These are phyloP conservation scores for Withania somnifera DNA, from an alignment of 305 asterid species.

Conservation along the genomic window DNA sequence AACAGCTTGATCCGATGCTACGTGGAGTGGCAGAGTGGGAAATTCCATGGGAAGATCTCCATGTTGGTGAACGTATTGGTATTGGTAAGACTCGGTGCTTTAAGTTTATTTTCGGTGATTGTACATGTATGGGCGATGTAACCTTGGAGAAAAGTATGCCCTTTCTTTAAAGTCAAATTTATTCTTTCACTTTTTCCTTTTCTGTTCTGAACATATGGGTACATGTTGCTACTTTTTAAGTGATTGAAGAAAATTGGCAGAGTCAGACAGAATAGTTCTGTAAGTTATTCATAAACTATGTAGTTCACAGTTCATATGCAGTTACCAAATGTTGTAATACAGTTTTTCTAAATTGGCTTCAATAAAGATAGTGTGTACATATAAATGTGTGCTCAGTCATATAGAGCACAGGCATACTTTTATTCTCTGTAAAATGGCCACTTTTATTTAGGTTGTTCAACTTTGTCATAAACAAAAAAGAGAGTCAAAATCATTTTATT, in stretches of 20 bases:
- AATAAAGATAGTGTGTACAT: neutral
- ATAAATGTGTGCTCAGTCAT: neutral
- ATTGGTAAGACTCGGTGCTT: constrained; percentile 47
- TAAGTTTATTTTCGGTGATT: constrained; percentile 4
- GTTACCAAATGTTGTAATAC: neutral
- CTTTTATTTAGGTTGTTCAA: neutral
- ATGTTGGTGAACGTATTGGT: constrained; percentile 94
- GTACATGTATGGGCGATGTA: neutral
- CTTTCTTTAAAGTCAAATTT: neutral
- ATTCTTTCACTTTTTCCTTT: neutral
- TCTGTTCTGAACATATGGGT: neutral
- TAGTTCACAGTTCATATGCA: neutral
- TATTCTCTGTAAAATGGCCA: neutral
- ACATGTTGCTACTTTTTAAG: neutral
- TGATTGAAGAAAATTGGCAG: neutral
- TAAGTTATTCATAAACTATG: neutral
- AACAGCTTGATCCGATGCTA: constrained; percentile 50
- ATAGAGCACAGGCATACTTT: neutral
- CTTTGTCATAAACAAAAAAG: neutral
- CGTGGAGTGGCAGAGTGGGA: constrained; percentile 71
- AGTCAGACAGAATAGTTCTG: neutral
- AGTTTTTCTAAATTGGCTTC: neutral
- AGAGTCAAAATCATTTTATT: neutral
- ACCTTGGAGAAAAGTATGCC: neutral
- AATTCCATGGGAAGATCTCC: constrained; percentile 95